Conservation (phyloP, 1,284 basidiomycete species). For the Leucocoprinus gongylophorus region DNA sequence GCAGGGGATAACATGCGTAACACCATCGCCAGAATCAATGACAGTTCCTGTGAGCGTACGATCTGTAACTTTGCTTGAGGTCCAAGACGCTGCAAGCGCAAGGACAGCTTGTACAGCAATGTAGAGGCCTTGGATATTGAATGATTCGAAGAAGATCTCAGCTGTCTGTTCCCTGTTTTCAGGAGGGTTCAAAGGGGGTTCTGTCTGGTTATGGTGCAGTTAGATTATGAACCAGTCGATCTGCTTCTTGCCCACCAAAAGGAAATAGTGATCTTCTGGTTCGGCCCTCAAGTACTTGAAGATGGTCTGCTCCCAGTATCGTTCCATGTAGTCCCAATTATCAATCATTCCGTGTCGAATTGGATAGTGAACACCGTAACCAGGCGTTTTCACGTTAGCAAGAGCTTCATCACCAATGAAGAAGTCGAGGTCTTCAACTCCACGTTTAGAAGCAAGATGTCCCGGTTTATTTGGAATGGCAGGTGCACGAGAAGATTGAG, state of each 20-base stretch:
- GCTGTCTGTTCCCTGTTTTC: constrained; percentile 99
- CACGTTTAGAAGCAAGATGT: constrained; percentile 92
- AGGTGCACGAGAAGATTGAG: constrained; percentile 64
- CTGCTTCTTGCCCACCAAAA: constrained; percentile 62
- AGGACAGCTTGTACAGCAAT: constrained; percentile 99
- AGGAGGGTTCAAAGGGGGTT: constrained; percentile 96
- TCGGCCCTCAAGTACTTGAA: constrained; percentile 99
- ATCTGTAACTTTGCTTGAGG: constrained; percentile 87
- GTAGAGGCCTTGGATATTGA: constrained; percentile 97
- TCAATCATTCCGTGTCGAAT: constrained; percentile 99
- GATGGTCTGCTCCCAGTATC: constrained; percentile 99
- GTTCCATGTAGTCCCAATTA: constrained; percentile 99
- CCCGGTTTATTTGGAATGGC: constrained; percentile 81
- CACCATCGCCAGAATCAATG: constrained; percentile 98
- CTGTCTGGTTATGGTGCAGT: constrained; percentile 56
- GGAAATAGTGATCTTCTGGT: constrained; percentile 98
- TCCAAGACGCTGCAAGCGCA: constrained; percentile 98
- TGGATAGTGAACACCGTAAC: constrained; percentile 93
- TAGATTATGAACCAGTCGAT: constrained; percentile 2
- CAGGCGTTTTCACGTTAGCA: constrained; percentile 85
- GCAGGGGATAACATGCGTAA: constrained; percentile 94
- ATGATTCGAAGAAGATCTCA: constrained; percentile 99
- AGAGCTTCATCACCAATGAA: constrained; percentile 99
- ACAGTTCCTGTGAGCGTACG: constrained; percentile 96
- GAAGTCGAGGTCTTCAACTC: constrained; percentile 99